Evolutionary conservation across 2,329 filamentous ascomycete genomes (phyloP), one percentile per base, ranked within the genome.

Genomic region (Hirsutella thompsonii): DNA sequence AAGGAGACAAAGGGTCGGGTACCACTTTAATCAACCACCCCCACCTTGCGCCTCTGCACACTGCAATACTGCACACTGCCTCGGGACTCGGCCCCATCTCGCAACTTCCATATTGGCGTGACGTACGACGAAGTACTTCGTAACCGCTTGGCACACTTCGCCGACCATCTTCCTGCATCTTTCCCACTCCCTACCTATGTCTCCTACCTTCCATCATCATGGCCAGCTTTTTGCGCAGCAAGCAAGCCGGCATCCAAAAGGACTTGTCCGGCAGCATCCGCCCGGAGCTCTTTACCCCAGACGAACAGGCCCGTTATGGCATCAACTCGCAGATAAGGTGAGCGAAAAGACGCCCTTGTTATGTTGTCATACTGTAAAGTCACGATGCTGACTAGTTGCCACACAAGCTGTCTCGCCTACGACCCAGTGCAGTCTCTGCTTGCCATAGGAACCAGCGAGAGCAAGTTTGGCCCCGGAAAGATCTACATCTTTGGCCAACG

Each of bases 391-490:
- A 8, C 14, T 33, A n/a, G 8, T n/a, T n/a, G 8, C 14, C 13
- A 8, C 50, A 64, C 59, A 20, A 74, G 85, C 52, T 83, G 83
- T 48, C 67, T 96, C 48, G 83, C 88, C 45, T 96, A 94, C 66
- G 89, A 96, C 50, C 89, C 92, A 1, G 74, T 95, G 11, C 92
- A 98, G 58, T 94, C 89, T 21, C 78, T 98, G 43, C 72, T 98
- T 39, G 92, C 92, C 34, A 77, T 96, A 47, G 92, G 88, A 44
- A 98, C 92, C 34, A 84, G 79, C 57, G 83, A 93, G 62, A 87
- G 83, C 49, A 80, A 83, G 54, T 94, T 85, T 55, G 88, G 88
- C 44, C 76, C 78, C 28, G 90, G 90, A 20, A 81, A 89, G 57
- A 83, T 98, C 57, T 94, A 94, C 61, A 67, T 98, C 51, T 81